A percentile compares a stretch with the other conserved stretches of the same genome.
These are phyloP conservation scores for Conticribra weissflogii DNA, from an alignment of 108 stramenopile species.

Conservation along the genomic window DNA sequence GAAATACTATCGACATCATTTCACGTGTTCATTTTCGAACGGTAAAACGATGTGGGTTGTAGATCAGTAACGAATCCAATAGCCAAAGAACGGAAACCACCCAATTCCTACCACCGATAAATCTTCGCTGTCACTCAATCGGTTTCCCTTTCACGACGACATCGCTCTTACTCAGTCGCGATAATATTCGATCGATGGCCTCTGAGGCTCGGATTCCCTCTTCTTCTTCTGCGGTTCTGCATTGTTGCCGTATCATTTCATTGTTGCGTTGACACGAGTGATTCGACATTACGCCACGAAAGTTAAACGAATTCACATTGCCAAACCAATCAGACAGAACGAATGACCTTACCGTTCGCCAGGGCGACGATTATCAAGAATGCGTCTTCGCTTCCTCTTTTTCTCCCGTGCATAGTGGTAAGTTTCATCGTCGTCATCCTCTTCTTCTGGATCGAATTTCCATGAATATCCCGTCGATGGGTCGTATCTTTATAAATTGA, in stretches of 20 bases:
- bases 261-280: not conserved
- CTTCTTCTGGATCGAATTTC: slow-evolving; percentile 65
- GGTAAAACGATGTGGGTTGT: too few species aligned
- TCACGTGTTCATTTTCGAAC: too few species aligned
- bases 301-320: not conserved
- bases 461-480: slow-evolving; percentile 82
- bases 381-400: slow-evolving; percentile 59
- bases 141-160: slow-evolving; percentile 49
- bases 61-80: too few species aligned
- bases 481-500: slow-evolving; percentile 44
- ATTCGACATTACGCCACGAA: not conserved
- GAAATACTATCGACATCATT: too few species aligned
- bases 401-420: slow-evolving; percentile 59
- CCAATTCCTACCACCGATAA: too few species aligned
- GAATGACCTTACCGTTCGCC: slow-evolving; percentile 57
- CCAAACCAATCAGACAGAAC: not conserved
- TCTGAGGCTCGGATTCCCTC: slow-evolving; percentile 83
- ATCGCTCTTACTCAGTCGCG: slow-evolving; percentile 72
- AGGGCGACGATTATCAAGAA: slow-evolving; percentile 72
- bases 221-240: slow-evolving; percentile 79
- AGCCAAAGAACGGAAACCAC: too few species aligned
- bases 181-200: slow-evolving; percentile 82
- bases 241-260: too few species aligned
- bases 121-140: too few species aligned
- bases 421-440: slow-evolving; percentile 52